Evolutionary conservation across 2,329 filamentous ascomycete species (phyloP).

Genomic region (Kalaharituber pfeilii): DNA sequence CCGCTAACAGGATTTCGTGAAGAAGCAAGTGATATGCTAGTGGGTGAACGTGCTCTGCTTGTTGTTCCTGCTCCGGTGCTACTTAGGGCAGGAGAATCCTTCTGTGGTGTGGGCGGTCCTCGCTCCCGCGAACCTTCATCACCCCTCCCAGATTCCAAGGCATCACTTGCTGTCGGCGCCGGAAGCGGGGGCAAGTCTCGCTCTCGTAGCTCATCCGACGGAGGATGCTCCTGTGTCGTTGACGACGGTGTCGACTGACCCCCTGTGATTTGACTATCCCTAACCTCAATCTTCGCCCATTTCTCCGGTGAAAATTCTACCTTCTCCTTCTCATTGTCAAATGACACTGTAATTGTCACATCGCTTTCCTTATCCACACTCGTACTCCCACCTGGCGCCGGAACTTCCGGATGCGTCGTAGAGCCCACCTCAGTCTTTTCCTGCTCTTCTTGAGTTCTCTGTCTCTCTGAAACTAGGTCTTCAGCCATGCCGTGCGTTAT

Average conservation of each 20-base stretch:
- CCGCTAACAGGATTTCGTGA: constrained; percentile 2
- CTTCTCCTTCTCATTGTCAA: background rate
- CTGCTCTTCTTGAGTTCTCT: background rate
- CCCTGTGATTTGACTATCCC: background rate
- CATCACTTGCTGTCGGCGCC: background rate
- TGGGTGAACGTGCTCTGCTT: background rate
- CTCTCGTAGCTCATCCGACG: background rate
- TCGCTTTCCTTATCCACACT: background rate
- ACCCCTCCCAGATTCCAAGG: background rate
- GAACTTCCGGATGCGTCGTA: too few relatives aligned
- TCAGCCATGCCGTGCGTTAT: background rate
- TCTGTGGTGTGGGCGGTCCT: background rate
- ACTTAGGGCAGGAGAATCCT: background rate
- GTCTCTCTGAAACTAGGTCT: background rate
- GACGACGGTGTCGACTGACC: background rate
- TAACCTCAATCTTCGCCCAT: background rate
- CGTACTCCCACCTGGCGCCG: background rate
- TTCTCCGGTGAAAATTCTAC: background rate
- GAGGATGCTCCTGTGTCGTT: background rate
- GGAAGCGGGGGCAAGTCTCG: constrained; percentile 1
- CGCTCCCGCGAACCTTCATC: background rate
- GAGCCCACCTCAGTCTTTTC: background rate
- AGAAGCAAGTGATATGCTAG: background rate
- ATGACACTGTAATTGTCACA: background rate
- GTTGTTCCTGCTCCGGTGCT: background rate